A percentile compares a stretch with the other conserved stretches of the same genome.
These are phyloP conservation scores for Acanthochlamys bracteata DNA, from an alignment of 106 monocot species.

Conservation along the genomic window DNA sequence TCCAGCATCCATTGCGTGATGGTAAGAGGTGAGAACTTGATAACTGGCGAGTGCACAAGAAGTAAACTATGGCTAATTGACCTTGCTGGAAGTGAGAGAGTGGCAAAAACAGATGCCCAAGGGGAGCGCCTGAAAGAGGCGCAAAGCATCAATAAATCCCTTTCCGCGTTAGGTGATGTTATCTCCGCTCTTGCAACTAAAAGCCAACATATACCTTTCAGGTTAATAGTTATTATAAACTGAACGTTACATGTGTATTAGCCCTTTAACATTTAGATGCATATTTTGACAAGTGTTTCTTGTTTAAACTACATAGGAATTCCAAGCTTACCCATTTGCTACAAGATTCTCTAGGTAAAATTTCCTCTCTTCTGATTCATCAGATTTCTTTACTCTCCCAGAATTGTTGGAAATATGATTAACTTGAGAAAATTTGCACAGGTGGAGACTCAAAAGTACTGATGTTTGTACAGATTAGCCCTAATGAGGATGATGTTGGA, in stretches of 20 bases:
- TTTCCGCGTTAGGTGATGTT: constrained; percentile 95
- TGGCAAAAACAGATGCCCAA: constrained; percentile 87
- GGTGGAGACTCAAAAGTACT: constrained; percentile 90
- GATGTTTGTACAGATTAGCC: constrained; percentile 95
- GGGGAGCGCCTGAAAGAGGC: constrained; percentile 92
- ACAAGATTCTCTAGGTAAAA: constrained; percentile 80
- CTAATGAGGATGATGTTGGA: constrained; percentile 64
- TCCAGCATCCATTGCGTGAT: constrained; percentile 63
- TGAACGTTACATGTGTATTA: too few relatives aligned
- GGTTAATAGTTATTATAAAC: constrained; percentile 20
- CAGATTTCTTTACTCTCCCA: too few relatives aligned
- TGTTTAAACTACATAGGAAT: constrained; percentile 47
- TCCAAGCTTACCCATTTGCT: constrained; percentile 95
- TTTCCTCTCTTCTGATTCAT: background rate
- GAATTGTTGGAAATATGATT: background rate
- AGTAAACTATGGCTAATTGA: constrained; percentile 93
- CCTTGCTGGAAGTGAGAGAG: constrained; percentile 87
- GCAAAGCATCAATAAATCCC: constrained; percentile 84
- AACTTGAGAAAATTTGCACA: constrained; percentile 13
- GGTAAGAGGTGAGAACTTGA: constrained; percentile 77
- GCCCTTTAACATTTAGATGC: background rate
- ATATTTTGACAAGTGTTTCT: background rate
- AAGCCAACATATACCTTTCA: constrained; percentile 84
- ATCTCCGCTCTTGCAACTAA: constrained; percentile 93
- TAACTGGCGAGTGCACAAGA: constrained; percentile 75